Evolutionary conservation across 2,329 filamentous ascomycete species (phyloP).

Genomic region (Cladosporium sp.): DNA sequence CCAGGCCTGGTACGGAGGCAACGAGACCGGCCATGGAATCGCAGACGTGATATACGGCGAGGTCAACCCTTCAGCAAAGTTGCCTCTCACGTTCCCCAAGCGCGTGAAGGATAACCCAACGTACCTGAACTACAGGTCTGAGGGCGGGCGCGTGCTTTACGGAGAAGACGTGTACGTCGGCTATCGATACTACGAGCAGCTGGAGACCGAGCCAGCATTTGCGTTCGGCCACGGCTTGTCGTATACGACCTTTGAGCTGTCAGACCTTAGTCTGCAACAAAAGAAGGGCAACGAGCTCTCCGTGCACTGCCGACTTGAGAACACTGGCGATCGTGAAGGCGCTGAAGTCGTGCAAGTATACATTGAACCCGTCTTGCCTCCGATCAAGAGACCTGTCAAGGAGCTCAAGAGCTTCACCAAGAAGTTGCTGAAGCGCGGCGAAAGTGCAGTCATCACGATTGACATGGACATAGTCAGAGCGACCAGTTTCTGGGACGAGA

Average conservation of each 20-base stretch:
- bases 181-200: constrained; percentile 19
- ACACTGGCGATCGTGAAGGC: constrained; percentile 59
- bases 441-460: constrained; percentile 58
- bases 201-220: constrained; percentile 16
- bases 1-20: constrained; percentile 46
- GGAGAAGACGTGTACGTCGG: constrained; percentile 20
- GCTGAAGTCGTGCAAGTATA: constrained; percentile 69
- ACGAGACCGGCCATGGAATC: constrained; percentile 18
- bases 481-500: constrained; percentile 70
- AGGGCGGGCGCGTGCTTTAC: constrained; percentile 16
- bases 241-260: constrained; percentile 16
- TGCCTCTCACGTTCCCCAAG: constrained; percentile 19
- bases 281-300: constrained; percentile 36
- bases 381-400: constrained; percentile 66
- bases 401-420: constrained; percentile 71
- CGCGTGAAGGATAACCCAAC: constrained; percentile 57
- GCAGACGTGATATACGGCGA: constrained; percentile 17
- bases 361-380: constrained; percentile 61
- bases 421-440: constrained; percentile 58
- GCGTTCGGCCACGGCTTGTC: constrained; percentile 17
- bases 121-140: constrained; percentile 66
- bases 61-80: constrained; percentile 16
- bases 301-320: constrained; percentile 53
- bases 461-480: constrained; percentile 59
- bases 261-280: constrained; percentile 7